phyloP scores from a whole-genome alignment of 2,329 filamentous ascomycete genomes.

The Alternaria conjuncta region DNA sequence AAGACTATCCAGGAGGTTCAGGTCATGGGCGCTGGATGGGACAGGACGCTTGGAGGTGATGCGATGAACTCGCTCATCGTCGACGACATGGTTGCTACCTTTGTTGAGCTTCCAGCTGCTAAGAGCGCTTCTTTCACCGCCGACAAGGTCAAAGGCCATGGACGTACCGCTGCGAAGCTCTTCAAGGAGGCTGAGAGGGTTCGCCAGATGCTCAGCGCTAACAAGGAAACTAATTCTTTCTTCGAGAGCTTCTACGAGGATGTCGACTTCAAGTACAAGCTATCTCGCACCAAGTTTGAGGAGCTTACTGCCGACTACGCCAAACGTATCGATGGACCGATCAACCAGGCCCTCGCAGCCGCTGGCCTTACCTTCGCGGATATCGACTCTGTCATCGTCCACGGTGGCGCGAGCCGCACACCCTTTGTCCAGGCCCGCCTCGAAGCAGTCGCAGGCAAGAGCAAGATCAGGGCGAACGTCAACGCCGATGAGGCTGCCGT shows the following conservation, averaged over 20 bases:
- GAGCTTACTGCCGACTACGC: conserved; percentile 72
- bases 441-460: conserved; percentile 74
- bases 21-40: conserved; percentile 86
- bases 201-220: conserved; percentile 91
- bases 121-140: conserved; percentile 68
- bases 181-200: conserved; percentile 88
- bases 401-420: conserved; percentile 87
- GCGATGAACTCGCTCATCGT: conserved; percentile 86
- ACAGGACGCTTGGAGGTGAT: conserved; percentile 88
- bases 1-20: conserved; percentile 97
- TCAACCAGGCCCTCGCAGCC: conserved; percentile 75
- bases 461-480: conserved; percentile 90
- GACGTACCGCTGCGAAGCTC: conserved; percentile 86
- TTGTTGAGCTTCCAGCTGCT: conserved; percentile 69
- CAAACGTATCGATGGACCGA: conserved; percentile 70
- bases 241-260: conserved; percentile 94
- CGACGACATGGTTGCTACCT: conserved; percentile 83
- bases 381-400: conserved; percentile 88
- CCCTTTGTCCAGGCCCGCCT: conserved; percentile 93
- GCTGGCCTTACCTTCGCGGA: conserved; percentile 77
- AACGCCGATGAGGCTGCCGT: conserved; percentile 97
- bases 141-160: conserved; percentile 73
- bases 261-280: conserved; percentile 90
- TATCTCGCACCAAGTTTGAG: conserved; percentile 82
- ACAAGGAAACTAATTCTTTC: conserved; percentile 77